Conservation (phyloP, 2,329 filamentous ascomycete species). For the Aspergillus fijiensis region DNA sequence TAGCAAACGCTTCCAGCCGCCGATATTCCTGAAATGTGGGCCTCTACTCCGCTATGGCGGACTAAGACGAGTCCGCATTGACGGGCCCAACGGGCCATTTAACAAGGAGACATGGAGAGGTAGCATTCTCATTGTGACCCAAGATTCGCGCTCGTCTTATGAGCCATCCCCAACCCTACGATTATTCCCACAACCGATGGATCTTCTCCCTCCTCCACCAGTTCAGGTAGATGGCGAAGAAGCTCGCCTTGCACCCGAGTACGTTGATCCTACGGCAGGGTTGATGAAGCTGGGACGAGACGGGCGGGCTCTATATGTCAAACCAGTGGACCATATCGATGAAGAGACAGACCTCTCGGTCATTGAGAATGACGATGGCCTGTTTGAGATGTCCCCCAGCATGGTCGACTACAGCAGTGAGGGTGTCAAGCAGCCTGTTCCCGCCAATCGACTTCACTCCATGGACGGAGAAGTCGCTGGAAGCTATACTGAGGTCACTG, state of each 20-base stretch:
- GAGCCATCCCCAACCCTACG: conserved; percentile 73
- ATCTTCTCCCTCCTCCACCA: conserved; percentile 76
- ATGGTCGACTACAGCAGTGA: conserved; percentile 43
- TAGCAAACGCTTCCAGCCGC: conserved; percentile 73
- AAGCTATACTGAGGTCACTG: conserved; percentile 79
- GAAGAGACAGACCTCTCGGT: conserved; percentile 75
- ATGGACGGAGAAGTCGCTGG: conserved; percentile 75
- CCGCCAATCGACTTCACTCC: conserved; percentile 47
- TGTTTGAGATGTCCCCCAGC: conserved; percentile 69
- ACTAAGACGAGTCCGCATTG: conserved; percentile 58
- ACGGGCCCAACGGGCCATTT: conserved; percentile 34
- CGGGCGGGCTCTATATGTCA: conserved; percentile 83
- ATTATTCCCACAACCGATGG: conserved; percentile 82
- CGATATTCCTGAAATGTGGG: conserved; percentile 82
- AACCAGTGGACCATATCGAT: conserved; percentile 81
- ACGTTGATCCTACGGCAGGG: conserved; percentile 85
- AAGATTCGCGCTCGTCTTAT: conserved; percentile 80
- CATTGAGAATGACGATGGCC: conserved; percentile 74
- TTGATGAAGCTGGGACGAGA: conserved; percentile 81
- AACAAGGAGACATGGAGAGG: conserved; percentile 88
- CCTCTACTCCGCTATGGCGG: conserved; percentile 89
- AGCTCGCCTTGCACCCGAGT: conserved; percentile 66
- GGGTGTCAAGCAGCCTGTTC: conserved; percentile 42
- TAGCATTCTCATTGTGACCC: conserved; percentile 91
- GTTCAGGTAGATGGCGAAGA: conserved; percentile 62